Conservation (phyloP, 2,329 filamentous ascomycete genomes). For the Colletotrichum cuscutae region DNA sequence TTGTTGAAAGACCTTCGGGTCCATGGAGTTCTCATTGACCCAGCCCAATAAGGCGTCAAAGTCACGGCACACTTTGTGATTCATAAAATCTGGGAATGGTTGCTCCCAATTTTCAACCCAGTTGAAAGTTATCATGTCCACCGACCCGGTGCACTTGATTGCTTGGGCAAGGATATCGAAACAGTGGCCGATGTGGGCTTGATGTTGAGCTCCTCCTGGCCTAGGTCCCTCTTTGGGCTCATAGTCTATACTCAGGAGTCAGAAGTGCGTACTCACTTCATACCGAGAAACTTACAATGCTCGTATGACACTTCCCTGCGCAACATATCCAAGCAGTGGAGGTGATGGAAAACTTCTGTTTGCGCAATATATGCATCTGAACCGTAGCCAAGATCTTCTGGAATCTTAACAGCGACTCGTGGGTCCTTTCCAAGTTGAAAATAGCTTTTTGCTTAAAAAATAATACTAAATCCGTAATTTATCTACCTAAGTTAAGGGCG, state of each 20-base stretch:
- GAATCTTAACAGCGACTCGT: conserved; percentile 37
- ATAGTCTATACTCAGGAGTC: neutral
- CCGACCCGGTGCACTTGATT: conserved; percentile 42
- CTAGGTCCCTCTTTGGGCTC: conserved; percentile 6
- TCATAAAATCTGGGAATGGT: conserved; percentile 46
- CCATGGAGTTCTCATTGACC: conserved; percentile 31
- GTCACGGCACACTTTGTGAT: conserved; percentile 45
- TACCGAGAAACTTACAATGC: conserved; percentile 12
- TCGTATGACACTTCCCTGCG: conserved; percentile 34
- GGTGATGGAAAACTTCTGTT: conserved; percentile 49
- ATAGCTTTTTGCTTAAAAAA: no score
- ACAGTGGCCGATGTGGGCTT: conserved; percentile 45
- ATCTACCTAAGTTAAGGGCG: no score
- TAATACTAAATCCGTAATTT: no score
- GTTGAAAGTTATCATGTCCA: conserved; percentile 45
- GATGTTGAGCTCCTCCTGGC: conserved; percentile 18
- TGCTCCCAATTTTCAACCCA: conserved; percentile 43
- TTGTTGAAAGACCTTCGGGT: neutral
- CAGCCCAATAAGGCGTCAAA: conserved; percentile 38
- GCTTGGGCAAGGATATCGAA: conserved; percentile 42
- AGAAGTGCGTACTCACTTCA: neutral
- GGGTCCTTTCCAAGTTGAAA: conserved; percentile 46
- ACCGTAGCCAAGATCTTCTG: conserved; percentile 43
- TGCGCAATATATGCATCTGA: conserved; percentile 45
- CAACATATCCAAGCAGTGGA: conserved; percentile 50